A percentile compares a stretch with the other conserved stretches of the same genome.
Conservation (phyloP, 805 yeast species). For the Hagleromyces aurorensis region DNA sequence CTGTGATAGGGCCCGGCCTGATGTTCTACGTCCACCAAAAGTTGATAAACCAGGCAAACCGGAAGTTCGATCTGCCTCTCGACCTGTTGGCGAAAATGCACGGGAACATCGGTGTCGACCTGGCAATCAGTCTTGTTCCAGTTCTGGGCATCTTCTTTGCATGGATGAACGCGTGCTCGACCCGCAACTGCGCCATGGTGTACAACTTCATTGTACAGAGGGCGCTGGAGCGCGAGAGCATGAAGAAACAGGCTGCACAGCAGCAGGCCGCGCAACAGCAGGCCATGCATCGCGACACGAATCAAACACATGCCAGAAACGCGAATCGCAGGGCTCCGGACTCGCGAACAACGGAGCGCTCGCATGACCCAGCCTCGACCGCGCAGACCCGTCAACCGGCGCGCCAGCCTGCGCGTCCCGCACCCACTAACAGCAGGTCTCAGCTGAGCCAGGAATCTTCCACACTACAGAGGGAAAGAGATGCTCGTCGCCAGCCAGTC, state of each 20-base stretch:
- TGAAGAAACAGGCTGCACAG: constrained; percentile 4
- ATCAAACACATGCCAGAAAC: background rate
- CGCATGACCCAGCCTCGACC: too few relatives aligned
- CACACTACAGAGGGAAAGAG: too few relatives aligned
- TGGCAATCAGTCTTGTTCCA: constrained; percentile 71
- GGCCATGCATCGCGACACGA: background rate
- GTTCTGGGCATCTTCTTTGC: constrained; percentile 66
- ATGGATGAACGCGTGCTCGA: constrained; percentile 81
- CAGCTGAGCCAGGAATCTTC: too few relatives aligned
- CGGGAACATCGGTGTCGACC: constrained; percentile 66
- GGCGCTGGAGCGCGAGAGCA: constrained; percentile 12
- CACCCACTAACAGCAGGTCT: too few relatives aligned
- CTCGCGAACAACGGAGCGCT: too few relatives aligned
- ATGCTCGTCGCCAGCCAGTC: too few relatives aligned
- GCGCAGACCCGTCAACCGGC: too few relatives aligned
- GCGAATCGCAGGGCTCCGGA: too few relatives aligned
- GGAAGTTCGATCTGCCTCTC: constrained; percentile 48
- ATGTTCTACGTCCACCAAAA: constrained; percentile 77
- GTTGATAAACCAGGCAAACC: constrained; percentile 50
- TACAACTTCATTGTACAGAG: constrained; percentile 36
- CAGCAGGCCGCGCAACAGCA: constrained; percentile 1
- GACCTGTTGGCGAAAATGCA: constrained; percentile 60
- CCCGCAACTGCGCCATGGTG: constrained; percentile 79
- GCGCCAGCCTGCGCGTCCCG: too few relatives aligned
- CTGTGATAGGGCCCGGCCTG: constrained; percentile 74